phyloP scores from a whole-genome alignment of 768 basidiomycete genomes.

The Sporobolomyces pararoseus region DNA sequence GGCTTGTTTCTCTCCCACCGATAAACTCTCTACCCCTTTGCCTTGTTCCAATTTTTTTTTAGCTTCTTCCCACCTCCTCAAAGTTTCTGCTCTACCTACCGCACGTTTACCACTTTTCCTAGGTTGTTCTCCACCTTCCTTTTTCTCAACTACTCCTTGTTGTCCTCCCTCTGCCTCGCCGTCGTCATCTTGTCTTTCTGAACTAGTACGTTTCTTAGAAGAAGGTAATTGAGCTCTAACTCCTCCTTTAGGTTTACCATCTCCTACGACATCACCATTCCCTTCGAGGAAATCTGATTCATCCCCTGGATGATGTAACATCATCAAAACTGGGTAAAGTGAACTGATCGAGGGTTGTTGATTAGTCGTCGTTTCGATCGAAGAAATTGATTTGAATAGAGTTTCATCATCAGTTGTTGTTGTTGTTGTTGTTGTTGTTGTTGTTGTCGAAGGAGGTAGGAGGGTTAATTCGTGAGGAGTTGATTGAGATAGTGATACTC shows the following conservation, averaged over 20 bases:
- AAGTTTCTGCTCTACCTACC: slow-evolving; percentile 23
- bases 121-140: no score
- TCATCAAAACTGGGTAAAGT: slow-evolving; percentile 36
- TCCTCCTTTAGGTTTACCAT: slow-evolving; percentile 18
- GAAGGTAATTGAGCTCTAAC: background rate
- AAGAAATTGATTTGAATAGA: background rate
- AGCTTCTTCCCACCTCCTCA: slow-evolving; percentile 31
- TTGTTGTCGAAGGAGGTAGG: background rate
- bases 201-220: background rate
- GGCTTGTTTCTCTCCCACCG: slow-evolving; percentile 18
- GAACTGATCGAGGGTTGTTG: background rate
- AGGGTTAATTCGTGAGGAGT: slow-evolving; percentile 10
- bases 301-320: slow-evolving; percentile 39
- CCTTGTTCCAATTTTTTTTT: slow-evolving; percentile 20
- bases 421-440: no score
- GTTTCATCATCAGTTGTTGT: background rate
- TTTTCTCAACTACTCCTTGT: background rate
- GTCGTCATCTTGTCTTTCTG: background rate
- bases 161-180: background rate
- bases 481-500: background rate
- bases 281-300: slow-evolving; percentile 1
- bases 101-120: slow-evolving; percentile 26
- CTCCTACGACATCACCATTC: background rate
- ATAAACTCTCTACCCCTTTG: background rate
- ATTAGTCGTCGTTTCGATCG: background rate